Evolutionary conservation across 2,329 filamentous ascomycete species (phyloP).

Genomic region (Emmonsiellopsis sp.): DNA sequence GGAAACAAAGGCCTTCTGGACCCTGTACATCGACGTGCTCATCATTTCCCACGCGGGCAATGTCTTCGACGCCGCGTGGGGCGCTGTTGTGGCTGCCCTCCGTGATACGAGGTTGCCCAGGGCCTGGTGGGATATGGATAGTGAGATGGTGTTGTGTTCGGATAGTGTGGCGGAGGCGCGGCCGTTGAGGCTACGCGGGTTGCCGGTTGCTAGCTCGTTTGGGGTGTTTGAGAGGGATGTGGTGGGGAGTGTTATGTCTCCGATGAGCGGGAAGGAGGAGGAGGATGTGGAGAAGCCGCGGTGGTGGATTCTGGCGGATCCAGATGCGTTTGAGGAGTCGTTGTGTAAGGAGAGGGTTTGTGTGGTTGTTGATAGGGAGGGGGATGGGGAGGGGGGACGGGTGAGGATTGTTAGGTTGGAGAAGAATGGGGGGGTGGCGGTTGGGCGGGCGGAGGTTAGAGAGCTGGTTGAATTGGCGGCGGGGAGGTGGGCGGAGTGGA

Average conservation of each 20-base stretch:
- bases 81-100: constrained; percentile 70
- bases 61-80: constrained; percentile 85
- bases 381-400: constrained; percentile 41
- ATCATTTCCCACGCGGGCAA: constrained; percentile 91
- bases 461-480: constrained; percentile 51
- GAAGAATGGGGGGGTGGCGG: constrained; percentile 68
- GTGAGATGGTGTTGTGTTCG: constrained; percentile 69
- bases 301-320: constrained; percentile 73
- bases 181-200: constrained; percentile 50
- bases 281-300: constrained; percentile 38
- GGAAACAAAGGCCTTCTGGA: constrained; percentile 80
- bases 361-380: constrained; percentile 58
- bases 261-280: constrained; percentile 16
- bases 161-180: constrained; percentile 45
- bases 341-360: constrained; percentile 77
- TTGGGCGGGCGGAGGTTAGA: constrained; percentile 55
- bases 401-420: constrained; percentile 58
- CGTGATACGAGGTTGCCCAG: constrained; percentile 65
- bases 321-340: constrained; percentile 80
- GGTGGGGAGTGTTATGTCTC: constrained; percentile 24
- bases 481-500: constrained; percentile 54
- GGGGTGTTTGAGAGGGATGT: constrained; percentile 61
- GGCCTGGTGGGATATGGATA: constrained; percentile 76
- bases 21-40: constrained; percentile 88
- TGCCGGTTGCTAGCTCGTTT: constrained; percentile 70